These are phyloP conservation scores for Perkinsus olseni DNA, from an alignment of 169 alveolate genomes.

Conservation along the genomic window DNA sequence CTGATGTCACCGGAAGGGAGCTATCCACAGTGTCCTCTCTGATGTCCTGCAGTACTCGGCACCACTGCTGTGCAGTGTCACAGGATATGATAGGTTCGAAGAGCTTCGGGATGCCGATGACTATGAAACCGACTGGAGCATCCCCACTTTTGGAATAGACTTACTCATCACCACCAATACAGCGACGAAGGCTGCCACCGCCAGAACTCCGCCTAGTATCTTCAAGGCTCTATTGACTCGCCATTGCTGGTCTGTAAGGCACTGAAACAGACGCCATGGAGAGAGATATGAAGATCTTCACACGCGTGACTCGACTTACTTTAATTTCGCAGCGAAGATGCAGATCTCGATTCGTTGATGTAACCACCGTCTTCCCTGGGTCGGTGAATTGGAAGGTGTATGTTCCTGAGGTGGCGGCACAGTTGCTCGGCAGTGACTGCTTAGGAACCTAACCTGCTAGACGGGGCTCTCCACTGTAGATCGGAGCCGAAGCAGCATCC, in stretches of 20 bases:
- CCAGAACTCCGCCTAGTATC: not conserved
- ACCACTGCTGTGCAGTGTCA: not conserved
- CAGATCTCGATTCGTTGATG: not conserved
- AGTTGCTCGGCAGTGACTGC: not conserved
- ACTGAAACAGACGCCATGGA: too few relatives aligned
- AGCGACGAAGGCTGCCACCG: not conserved
- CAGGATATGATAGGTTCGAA: not conserved
- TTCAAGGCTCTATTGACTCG: not conserved
- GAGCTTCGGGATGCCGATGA: not conserved
- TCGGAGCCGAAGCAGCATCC: not conserved
- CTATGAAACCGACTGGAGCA: not conserved
- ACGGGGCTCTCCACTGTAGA: not conserved
- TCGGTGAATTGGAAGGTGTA: not conserved
- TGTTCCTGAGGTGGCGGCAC: not conserved
- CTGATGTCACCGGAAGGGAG: not conserved
- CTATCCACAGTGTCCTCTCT: not conserved
- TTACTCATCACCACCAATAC: not conserved
- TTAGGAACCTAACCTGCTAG: not conserved
- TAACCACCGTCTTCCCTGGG: not conserved
- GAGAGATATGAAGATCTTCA: not conserved
- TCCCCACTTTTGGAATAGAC: not conserved
- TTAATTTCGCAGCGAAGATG: not conserved
- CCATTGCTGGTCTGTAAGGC: not conserved
- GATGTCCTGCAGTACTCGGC: not conserved
- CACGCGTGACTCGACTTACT: not conserved